Conservation (phyloP, 352 stramenopile genomes). For the Phytophthora pinifolia region DNA sequence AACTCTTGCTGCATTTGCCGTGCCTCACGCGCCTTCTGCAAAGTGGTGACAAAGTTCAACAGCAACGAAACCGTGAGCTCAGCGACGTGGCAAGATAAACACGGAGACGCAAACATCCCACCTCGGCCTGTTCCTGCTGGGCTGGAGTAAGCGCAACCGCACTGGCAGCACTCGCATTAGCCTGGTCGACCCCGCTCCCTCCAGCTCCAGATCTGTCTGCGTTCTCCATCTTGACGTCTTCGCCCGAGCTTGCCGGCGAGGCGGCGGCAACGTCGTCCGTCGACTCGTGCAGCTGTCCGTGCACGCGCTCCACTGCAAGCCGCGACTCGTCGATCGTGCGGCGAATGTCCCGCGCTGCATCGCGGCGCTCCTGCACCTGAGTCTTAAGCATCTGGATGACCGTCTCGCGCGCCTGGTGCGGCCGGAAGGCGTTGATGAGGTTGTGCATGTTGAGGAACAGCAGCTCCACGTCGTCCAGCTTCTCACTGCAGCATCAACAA, state of each 20-base stretch:
- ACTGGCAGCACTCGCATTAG: conserved; percentile 10
- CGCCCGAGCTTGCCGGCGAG: conserved; percentile 13
- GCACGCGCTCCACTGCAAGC: conserved; percentile 56
- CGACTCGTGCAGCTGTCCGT: conserved; percentile 58
- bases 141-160: conserved; percentile 18
- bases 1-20: conserved; percentile 68
- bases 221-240: conserved; percentile 65
- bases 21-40: conserved; percentile 47
- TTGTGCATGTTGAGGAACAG: conserved; percentile 92
- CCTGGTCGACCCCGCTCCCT: conserved; percentile 12
- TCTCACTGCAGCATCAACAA: conserved; percentile 46
- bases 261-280: conserved; percentile 38
- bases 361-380: conserved; percentile 74
- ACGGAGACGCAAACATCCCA: conserved; percentile 1
- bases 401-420: conserved; percentile 82
- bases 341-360: conserved; percentile 73
- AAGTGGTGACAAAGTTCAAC: conserved; percentile 8
- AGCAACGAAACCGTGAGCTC: not conserved
- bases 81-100: not conserved
- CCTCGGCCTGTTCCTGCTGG: conserved; percentile 47
- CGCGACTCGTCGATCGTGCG: conserved; percentile 71
- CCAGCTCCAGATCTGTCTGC: conserved; percentile 15
- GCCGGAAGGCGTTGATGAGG: conserved; percentile 87
- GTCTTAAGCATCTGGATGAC: conserved; percentile 83
- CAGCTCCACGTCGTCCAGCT: conserved; percentile 83